Evolutionary conservation across 148 eudicot genomes (phyloP).

Genomic region (Rhododendron mucronatum): DNA sequence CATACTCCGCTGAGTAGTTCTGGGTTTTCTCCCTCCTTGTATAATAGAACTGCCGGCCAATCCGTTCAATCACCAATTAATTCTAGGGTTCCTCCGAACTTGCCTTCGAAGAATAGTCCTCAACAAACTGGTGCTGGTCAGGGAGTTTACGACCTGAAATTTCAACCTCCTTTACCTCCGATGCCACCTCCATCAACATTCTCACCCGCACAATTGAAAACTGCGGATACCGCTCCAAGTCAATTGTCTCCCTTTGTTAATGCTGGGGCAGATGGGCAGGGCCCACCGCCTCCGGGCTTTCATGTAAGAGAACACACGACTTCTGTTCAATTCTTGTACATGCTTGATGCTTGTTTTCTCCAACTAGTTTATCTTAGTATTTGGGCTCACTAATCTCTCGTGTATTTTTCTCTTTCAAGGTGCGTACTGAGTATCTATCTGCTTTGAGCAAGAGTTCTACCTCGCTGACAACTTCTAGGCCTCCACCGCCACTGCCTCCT

Average conservation of each 20-base stretch:
- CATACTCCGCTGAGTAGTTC: conserved; percentile 21
- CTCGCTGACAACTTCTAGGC: conserved; percentile 40
- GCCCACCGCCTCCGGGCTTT: conserved; percentile 35
- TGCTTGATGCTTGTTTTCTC: background rate
- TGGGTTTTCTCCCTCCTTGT: conserved; percentile 34
- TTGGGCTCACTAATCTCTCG: background rate
- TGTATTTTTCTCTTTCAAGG: conserved; percentile 37
- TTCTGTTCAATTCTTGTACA: conserved; percentile 3
- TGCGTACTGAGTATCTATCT: conserved; percentile 47
- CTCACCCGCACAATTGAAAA: conserved; percentile 51
- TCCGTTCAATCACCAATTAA: conserved; percentile 33
- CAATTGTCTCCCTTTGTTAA: conserved; percentile 47
- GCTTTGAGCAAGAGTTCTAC: conserved; percentile 30
- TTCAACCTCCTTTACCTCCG: conserved; percentile 96
- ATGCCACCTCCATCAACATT: conserved; percentile 76
- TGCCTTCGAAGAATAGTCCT: conserved; percentile 33
- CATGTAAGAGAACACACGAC: conserved; percentile 45
- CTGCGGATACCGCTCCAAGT: conserved; percentile 35
- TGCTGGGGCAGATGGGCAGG: conserved; percentile 49
- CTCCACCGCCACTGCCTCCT: conserved; percentile 92
- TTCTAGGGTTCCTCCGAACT: conserved; percentile 37
- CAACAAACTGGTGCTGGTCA: conserved; percentile 43
- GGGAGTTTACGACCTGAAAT: conserved; percentile 55
- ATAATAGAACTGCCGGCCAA: conserved; percentile 35
- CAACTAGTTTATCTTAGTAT: background rate